A percentile compares a stretch with the other conserved stretches of the same genome.
Conservation (phyloP, 2,329 filamentous ascomycete species). For the Phialophora expanda region DNA sequence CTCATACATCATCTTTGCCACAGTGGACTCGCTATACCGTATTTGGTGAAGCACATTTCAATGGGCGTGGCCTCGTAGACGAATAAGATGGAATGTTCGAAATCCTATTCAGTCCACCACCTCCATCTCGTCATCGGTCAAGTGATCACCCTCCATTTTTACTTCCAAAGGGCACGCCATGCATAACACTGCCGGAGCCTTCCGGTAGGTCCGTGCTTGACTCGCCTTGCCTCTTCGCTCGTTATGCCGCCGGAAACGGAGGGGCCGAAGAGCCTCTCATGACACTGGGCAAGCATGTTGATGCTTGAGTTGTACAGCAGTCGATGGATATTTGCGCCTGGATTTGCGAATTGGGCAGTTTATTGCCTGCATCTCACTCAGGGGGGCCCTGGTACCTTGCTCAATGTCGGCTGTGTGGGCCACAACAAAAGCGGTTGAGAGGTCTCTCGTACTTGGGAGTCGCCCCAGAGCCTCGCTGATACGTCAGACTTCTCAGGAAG, state of each 20-base stretch:
- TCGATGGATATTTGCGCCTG: background rate
- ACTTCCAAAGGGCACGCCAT: constrained; percentile 1
- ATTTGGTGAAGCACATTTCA: too few relatives aligned
- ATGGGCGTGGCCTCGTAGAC: too few relatives aligned
- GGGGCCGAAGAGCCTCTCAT: constrained; percentile 19
- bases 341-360: background rate
- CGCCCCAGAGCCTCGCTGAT: constrained; percentile 12
- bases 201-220: constrained; percentile 28
- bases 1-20: too few relatives aligned
- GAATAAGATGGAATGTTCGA: constrained; percentile 14
- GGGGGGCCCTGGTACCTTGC: constrained; percentile 1
- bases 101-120: background rate
- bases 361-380: background rate
- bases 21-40: too few relatives aligned
- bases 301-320: background rate
- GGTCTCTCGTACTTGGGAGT: background rate
- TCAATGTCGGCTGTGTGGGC: background rate
- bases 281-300: background rate
- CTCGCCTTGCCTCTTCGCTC: constrained; percentile 11
- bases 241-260: constrained; percentile 6
- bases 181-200: constrained; percentile 24
- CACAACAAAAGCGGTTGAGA: background rate
- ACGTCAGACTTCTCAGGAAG: constrained; percentile 24
- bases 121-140: constrained; percentile 29
- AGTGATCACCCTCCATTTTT: constrained; percentile 16